A percentile compares a stretch with the other conserved stretches of the same genome.
Conservation (phyloP, 306 rosid species). For the Cucurbita pepo region DNA sequence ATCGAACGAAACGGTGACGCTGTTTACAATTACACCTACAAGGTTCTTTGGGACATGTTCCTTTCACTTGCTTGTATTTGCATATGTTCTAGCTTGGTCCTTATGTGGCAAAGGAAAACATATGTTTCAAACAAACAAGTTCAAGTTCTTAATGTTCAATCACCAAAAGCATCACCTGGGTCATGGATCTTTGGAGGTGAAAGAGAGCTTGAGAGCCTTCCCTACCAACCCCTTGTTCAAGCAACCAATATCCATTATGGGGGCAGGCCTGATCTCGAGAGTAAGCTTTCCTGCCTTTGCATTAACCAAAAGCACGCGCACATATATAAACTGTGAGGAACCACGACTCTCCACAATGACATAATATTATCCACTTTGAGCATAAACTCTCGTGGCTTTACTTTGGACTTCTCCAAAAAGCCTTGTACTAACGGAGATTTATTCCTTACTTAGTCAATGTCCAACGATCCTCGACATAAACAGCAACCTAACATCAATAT, state of each 20-base stretch:
- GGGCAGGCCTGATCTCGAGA: constrained; percentile 25
- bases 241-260: constrained; percentile 26
- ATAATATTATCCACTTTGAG: too few relatives aligned
- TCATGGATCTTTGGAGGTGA: constrained; percentile 11
- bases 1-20: background rate
- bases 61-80: constrained; percentile 22
- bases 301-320: background rate
- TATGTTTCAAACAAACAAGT: constrained; percentile 11
- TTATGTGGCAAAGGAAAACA: constrained; percentile 20
- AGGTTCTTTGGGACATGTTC: constrained; percentile 29
- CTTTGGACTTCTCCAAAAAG: too few relatives aligned
- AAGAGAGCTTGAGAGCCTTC: constrained; percentile 28
- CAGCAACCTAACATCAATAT: background rate
- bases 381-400: too few relatives aligned
- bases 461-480: background rate
- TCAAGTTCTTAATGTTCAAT: constrained; percentile 4
- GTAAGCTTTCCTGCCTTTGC: constrained; percentile 7
- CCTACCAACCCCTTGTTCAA: constrained; percentile 16
- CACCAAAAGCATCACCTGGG: constrained; percentile 11
- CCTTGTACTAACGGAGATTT: too few relatives aligned
- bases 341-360: too few relatives aligned
- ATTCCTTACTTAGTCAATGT: too few relatives aligned
- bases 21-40: constrained; percentile 17
- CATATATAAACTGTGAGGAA: too few relatives aligned
- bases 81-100: constrained; percentile 14